Evolutionary conservation across 345 rosid species (phyloP), one percentile per base, ranked within the genome.

Genomic region (Streptanthus diversifolius): DNA sequence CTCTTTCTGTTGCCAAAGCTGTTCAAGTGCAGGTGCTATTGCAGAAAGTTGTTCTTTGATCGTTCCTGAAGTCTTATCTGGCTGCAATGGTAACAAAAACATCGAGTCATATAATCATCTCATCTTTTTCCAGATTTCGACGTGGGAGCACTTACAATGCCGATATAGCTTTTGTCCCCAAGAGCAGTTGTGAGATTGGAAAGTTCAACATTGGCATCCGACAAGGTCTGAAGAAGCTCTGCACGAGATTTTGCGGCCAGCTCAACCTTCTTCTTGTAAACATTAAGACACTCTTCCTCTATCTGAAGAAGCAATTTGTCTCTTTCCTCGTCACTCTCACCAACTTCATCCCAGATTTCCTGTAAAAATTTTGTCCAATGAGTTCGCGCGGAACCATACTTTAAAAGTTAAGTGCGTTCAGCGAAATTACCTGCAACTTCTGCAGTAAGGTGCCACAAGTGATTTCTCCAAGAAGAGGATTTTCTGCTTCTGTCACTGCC

Each of bases 331-430:
- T 95, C 99, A 53, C 77, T 84, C 83, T 91, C 97, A 66, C 98
- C 99, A 69, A 95, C 99, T 76, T 95, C 99, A 83, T 95, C 98
- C 97, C 99, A 95, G 45, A 95, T 90, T 87, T 88, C 95, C 97
- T 95, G 58, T 48, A 65, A 48, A 18, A 72, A 17, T 11, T 57
- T 35, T 70, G 5, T 12, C 36, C 57, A 51, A 41, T 61, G 25
- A 68, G 65, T 12, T 62, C 33, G 1, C 33, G 1, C 2, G n/a
- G 36, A 37, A 63, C 17, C 57, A 29, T 55, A 35, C 13, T 49
- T 17, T 0, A n/a, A 27, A n/a, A 2, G 24, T 36, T 45, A 58
- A 39, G 37, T 3, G 25, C 14, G 29, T 56, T 32, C 5, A 25
- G 41, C 3, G 19, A 33, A 47, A 11, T 48, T 78, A 91, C 98